Percentiles rank a stretch among this genome's conserved stretches.
Evolutionary conservation across 176 grass and related monocot species (phyloP).

Genomic region (Avena eriantha): DNA sequence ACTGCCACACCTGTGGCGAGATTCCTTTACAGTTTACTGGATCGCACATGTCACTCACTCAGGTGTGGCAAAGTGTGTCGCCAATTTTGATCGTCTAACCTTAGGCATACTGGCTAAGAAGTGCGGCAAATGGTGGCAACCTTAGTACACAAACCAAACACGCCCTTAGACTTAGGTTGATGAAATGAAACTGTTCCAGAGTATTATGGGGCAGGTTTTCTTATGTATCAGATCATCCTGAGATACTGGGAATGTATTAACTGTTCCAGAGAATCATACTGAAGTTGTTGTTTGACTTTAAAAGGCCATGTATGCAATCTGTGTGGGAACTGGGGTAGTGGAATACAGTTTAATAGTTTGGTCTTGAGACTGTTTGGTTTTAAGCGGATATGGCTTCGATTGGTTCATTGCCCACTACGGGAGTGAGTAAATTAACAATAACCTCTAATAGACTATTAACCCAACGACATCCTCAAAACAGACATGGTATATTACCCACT

Average conservation of each 20-base stretch:
- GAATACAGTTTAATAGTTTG: not conserved
- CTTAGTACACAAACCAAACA: too few species aligned
- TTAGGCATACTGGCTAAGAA: too few species aligned
- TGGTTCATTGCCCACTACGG: not conserved
- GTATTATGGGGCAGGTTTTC: not conserved
- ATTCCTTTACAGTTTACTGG: too few species aligned
- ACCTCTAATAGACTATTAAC: not conserved
- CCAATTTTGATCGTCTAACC: too few species aligned
- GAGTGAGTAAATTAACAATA: too few species aligned
- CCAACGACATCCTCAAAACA: not conserved
- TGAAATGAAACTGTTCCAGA: not conserved
- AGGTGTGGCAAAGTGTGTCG: too few species aligned
- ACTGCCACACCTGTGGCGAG: too few species aligned
- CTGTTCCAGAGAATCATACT: not conserved
- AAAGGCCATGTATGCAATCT: not conserved
- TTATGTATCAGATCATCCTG: conserved; percentile 1
- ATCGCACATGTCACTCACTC: too few species aligned
- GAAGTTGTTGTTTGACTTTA: not conserved
- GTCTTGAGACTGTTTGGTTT: not conserved
- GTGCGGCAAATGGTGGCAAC: too few species aligned
- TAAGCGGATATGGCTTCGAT: not conserved
- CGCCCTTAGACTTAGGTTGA: not conserved
- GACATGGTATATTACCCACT: not conserved
- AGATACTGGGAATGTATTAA: not conserved
- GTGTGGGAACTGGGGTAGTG: not conserved